Conservation (phyloP, 116 monocot species). For the Papilionanthe hybrid region DNA sequence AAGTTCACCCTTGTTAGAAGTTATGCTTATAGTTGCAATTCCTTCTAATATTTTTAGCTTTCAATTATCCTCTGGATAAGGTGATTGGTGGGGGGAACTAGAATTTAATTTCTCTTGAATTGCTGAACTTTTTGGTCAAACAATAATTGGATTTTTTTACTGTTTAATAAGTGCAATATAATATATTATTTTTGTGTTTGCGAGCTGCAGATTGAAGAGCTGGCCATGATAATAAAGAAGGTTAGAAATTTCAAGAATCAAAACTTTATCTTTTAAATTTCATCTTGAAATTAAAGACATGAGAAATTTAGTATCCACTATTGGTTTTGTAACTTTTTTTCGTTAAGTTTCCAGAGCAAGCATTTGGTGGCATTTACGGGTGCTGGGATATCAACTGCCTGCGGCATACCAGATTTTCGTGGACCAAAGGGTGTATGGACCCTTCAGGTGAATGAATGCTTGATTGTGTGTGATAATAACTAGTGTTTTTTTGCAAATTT, state of each 20-base stretch:
- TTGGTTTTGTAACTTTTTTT: not conserved
- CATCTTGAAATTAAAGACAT: not conserved
- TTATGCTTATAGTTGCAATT: not conserved
- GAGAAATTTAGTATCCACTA: not conserved
- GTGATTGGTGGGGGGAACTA: not conserved
- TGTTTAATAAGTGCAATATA: constrained; percentile 6
- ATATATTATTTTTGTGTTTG: constrained; percentile 4
- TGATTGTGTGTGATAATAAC: not conserved
- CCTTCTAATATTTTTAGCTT: not conserved
- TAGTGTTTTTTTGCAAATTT: not conserved
- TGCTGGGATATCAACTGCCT: constrained; percentile 97
- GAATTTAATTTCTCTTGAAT: not conserved
- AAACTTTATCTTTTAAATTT: not conserved
- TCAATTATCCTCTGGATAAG: not conserved
- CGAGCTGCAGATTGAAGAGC: constrained; percentile 73
- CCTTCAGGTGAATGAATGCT: constrained; percentile 66
- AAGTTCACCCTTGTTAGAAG: not conserved
- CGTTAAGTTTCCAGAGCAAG: constrained; percentile 63
- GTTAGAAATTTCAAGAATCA: constrained; percentile 22
- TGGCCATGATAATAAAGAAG: constrained; percentile 69
- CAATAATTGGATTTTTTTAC: not conserved
- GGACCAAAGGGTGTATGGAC: constrained; percentile 99
- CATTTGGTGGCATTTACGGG: constrained; percentile 96
- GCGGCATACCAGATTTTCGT: constrained; percentile 98
- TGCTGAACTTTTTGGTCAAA: not conserved